phyloP scores from a whole-genome alignment of 2,329 filamentous ascomycete genomes.

The Ophiostoma quercus region DNA sequence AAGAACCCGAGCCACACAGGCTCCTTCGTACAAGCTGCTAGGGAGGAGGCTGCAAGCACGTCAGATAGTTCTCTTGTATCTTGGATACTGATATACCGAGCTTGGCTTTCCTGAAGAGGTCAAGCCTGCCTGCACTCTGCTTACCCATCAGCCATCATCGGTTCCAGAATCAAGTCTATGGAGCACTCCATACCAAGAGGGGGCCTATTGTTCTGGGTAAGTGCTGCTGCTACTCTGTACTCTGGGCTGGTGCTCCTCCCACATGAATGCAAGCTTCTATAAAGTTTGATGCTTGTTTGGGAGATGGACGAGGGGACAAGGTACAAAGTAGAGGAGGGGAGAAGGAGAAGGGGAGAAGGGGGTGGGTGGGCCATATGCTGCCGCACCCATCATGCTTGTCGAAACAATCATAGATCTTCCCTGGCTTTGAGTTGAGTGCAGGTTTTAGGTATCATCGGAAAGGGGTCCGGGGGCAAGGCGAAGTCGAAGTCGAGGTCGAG shows the following conservation, averaged over 20 bases:
- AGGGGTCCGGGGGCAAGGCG: slow-evolving; percentile 10
- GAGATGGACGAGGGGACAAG: neutral
- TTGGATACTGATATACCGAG: neutral
- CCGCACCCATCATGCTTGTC: slow-evolving; percentile 37
- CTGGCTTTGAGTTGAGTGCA: slow-evolving; percentile 14
- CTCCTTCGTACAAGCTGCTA: neutral
- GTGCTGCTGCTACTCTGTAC: neutral
- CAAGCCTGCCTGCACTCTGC: neutral
- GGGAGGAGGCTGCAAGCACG: neutral
- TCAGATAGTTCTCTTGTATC: neutral
- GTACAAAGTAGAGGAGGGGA: slow-evolving; percentile 12
- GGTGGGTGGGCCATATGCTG: slow-evolving; percentile 31
- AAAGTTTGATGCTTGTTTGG: slow-evolving; percentile 37
- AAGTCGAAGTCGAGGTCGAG: slow-evolving; percentile 1
- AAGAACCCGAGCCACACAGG: neutral
- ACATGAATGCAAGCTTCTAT: neutral
- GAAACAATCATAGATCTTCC: slow-evolving; percentile 34
- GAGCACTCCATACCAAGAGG: neutral
- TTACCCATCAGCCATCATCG: neutral
- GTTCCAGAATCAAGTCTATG: slow-evolving; percentile 4
- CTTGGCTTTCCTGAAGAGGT: slow-evolving; percentile 3
- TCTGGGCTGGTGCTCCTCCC: neutral
- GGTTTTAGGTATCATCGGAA: slow-evolving; percentile 21
- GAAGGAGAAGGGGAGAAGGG: slow-evolving; percentile 25
- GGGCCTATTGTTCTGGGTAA: neutral